Percentiles rank a stretch among this genome's conserved stretches.
Conservation (phyloP, 2,329 filamentous ascomycete genomes). For the Fusarium buxicola region DNA sequence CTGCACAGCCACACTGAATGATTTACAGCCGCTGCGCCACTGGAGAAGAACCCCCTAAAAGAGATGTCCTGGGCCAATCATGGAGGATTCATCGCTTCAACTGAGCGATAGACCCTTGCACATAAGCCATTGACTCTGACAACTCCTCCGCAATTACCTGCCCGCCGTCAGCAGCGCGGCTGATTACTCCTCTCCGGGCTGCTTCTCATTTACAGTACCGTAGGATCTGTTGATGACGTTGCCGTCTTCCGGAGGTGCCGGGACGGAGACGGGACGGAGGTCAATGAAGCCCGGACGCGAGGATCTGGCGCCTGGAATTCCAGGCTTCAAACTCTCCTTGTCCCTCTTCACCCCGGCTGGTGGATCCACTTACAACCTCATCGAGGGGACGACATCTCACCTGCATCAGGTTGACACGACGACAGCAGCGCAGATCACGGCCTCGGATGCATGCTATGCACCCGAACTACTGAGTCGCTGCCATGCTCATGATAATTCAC, state of each 20-base stretch:
- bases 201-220: not conserved
- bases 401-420: not conserved
- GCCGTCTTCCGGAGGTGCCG: constrained; percentile 17
- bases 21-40: constrained; percentile 35
- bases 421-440: not conserved
- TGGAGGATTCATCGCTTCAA: constrained; percentile 19
- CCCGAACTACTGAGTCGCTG: not conserved
- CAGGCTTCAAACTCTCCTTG: not conserved
- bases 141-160: not conserved
- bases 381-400: not conserved
- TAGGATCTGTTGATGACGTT: constrained; percentile 25
- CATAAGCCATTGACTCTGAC: constrained; percentile 2
- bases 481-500: not conserved
- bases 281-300: not conserved
- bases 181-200: not conserved
- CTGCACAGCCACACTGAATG: constrained; percentile 11
- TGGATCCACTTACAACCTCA: constrained; percentile 24
- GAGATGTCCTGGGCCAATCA: constrained; percentile 21
- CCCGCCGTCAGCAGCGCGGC: constrained; percentile 17
- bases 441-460: not conserved
- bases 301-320: not conserved
- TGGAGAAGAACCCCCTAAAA: constrained; percentile 2
- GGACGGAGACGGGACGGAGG: not conserved
- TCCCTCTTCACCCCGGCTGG: not conserved
- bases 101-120: constrained; percentile 23